Conservation (phyloP, 768 basidiomycete genomes). For the Chalciporus pseudorubinellus region DNA sequence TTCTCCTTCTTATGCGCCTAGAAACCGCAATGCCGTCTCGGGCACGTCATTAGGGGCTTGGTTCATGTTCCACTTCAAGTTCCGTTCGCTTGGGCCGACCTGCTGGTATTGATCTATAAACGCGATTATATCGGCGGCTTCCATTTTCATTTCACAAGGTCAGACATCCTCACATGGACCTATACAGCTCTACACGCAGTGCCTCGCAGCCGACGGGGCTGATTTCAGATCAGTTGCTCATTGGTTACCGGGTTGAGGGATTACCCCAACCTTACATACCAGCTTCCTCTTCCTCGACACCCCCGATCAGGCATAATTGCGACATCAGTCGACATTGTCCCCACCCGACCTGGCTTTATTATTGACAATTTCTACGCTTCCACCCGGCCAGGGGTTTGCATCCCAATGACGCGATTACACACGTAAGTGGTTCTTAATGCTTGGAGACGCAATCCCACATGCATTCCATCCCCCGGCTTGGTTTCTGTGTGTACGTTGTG, state of each 20-base stretch:
- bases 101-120: not conserved
- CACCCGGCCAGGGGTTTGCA: not conserved
- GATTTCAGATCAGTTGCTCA: not conserved
- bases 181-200: not conserved
- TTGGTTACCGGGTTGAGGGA: not conserved
- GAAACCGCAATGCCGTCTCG: not conserved
- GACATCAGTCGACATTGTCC: not conserved
- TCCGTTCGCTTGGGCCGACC: constrained; percentile 6
- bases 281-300: not conserved
- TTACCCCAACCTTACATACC: not conserved
- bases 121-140: not conserved
- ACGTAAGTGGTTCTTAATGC: not conserved
- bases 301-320: not conserved
- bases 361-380: not conserved
- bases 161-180: not conserved
- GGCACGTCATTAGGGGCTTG: not conserved
- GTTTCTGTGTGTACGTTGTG: too few species aligned
- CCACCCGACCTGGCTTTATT: not conserved
- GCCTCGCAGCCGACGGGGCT: not conserved
- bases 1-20: not conserved
- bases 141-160: not conserved
- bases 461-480: not conserved
- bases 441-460: not conserved
- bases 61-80: not conserved
- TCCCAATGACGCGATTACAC: not conserved